phyloP scores from a whole-genome alignment of 1,139 yeast species.

The Geotrichum klebahnii region DNA sequence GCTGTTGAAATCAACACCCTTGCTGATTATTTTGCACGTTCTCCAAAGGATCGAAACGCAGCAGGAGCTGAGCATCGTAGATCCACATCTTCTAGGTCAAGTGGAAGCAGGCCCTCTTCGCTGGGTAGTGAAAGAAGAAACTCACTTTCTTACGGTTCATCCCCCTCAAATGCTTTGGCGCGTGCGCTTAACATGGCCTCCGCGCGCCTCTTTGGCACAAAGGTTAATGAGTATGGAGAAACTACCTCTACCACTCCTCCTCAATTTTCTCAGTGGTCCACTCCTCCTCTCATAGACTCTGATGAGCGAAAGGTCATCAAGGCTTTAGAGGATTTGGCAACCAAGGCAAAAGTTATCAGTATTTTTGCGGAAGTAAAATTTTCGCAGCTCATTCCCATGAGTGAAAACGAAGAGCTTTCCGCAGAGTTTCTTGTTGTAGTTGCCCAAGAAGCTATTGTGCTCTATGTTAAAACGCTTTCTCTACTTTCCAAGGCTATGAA shows the following conservation, averaged over 20 bases:
- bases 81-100: neutral
- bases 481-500: slow-evolving; percentile 81
- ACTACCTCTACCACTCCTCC: slow-evolving; percentile 40
- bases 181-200: slow-evolving; percentile 87
- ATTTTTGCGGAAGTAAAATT: slow-evolving; percentile 89
- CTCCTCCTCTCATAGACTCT: slow-evolving; percentile 28
- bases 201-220: slow-evolving; percentile 71
- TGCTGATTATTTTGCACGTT: slow-evolving; percentile 73
- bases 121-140: slow-evolving; percentile 25
- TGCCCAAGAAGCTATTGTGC: slow-evolving; percentile 78
- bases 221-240: slow-evolving; percentile 29
- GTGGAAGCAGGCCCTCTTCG: slow-evolving; percentile 14
- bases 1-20: slow-evolving; percentile 92
- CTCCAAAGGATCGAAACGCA: slow-evolving; percentile 25
- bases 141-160: slow-evolving; percentile 47
- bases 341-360: slow-evolving; percentile 84
- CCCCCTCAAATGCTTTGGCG: slow-evolving; percentile 87
- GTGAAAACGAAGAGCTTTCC: slow-evolving; percentile 45
- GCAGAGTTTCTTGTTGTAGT: slow-evolving; percentile 56
- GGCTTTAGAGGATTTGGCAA: slow-evolving; percentile 69
- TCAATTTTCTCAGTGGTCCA: slow-evolving; percentile 25
- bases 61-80: slow-evolving; percentile 22
- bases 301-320: slow-evolving; percentile 43
- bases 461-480: slow-evolving; percentile 79
- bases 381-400: slow-evolving; percentile 68